Base-by-base conservation (phyloP, 1,284 basidiomycete species). In the Cutaneotrichosporon sp. region DNA sequence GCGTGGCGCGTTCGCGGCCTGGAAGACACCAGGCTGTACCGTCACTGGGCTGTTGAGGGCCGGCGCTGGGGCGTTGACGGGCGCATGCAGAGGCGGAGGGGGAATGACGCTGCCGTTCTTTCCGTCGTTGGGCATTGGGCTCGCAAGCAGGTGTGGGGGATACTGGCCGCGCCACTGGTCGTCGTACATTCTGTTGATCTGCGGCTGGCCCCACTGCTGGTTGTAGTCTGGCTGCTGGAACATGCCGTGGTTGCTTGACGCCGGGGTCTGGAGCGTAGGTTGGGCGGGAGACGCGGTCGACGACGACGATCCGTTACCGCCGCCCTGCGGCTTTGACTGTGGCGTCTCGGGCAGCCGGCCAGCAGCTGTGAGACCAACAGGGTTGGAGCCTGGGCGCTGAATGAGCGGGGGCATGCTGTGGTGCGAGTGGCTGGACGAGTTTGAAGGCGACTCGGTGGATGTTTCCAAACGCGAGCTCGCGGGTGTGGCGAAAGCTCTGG, bases 241-340 rank as follows among this genome's bases (percentile, higher is more conserved):
- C 37, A 49, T 48, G 5, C 51, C 35, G n/a, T 53, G 52, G 21
- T 36, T 26, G 4, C 40, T 41, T 3, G 49, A 51, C 4, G 43
- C 38, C 8, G 58, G 58, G 1, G 58, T 60, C 40, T 60, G 58
- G 17, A 55, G 36, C 4, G 52, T 45, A 12, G 58, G 55, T 23
- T 60, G 43, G 23, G 48, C 53, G 4, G 58, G 55, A 8, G 54
- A 54, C 3, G 52, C 43, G 7, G 46, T 48, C 13, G 49, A 23
- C 4, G 55, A 49, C 39, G 52, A 55, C 23, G 51, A 45, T 17
- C 43, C 43, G 15, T 33, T 45, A 36, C 22, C 43, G 48, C 38
- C 46, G 21, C n/a, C 43, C 30, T 46, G 47, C 45, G 35, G 18
- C 46, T 49, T 42, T 5, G 49, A 46, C 18, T 50, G 37, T 9